These are phyloP conservation scores for Trichosanthes cucumerina DNA, from an alignment of 306 rosid species.

Conservation along the genomic window DNA sequence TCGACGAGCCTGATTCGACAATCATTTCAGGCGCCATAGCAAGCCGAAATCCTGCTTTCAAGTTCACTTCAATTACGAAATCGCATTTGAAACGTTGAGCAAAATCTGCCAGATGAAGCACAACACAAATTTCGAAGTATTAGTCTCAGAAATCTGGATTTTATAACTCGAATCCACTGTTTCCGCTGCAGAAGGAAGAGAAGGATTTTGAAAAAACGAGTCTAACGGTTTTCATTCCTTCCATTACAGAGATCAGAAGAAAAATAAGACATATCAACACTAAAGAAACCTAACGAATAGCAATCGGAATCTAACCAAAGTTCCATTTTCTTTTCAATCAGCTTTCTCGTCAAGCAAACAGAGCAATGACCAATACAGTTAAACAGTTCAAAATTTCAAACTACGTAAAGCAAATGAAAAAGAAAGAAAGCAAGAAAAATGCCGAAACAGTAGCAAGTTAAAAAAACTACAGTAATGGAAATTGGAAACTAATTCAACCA, in stretches of 20 bases:
- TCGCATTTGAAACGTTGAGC: not conserved
- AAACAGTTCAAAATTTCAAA: not conserved
- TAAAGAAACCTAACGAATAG: not conserved
- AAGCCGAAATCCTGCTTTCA: not conserved
- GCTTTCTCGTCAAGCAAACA: constrained; percentile 7
- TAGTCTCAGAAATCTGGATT: not conserved
- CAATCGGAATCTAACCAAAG: not conserved
- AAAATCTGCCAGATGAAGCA: not conserved
- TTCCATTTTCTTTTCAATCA: not conserved
- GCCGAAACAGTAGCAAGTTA: not conserved
- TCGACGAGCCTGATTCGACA: not conserved
- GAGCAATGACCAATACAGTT: not conserved
- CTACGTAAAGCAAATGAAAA: not conserved
- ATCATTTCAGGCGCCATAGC: not conserved
- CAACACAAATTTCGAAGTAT: not conserved
- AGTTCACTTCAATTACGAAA: not conserved
- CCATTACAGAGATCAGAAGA: not conserved
- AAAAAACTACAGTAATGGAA: not conserved
- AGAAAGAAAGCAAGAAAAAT: not conserved
- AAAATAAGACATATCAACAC: not conserved
- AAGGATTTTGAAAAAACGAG: not conserved
- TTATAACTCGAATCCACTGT: not conserved
- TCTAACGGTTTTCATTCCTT: not conserved
- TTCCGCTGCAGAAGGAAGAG: not conserved
- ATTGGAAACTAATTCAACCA: not conserved